Evolutionary conservation across 2,329 filamentous ascomycete species (phyloP).

Genomic region (Monosporascus sp.): DNA sequence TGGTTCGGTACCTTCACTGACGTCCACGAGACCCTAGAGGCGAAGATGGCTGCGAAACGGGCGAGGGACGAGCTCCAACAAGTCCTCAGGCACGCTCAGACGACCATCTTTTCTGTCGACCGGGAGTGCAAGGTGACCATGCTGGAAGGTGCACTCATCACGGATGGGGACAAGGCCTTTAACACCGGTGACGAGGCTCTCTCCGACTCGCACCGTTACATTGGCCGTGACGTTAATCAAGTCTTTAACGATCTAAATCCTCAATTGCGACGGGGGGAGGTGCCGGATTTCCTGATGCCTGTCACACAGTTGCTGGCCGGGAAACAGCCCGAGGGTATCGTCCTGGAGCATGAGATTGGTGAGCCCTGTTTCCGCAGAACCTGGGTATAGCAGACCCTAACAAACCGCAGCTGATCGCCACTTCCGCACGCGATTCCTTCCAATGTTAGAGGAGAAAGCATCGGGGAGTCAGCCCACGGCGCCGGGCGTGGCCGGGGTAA

Average conservation of each 20-base stretch:
- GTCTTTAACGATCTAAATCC: slow-evolving; percentile 52
- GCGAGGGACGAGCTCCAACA: slow-evolving; percentile 66
- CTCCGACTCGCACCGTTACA: slow-evolving; percentile 41
- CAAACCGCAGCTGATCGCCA: slow-evolving; percentile 49
- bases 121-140: slow-evolving; percentile 56
- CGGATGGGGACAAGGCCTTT: slow-evolving; percentile 38
- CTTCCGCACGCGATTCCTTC: slow-evolving; percentile 67
- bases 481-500: slow-evolving; percentile 61
- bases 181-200: slow-evolving; percentile 28
- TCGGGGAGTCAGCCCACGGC: slow-evolving; percentile 44
- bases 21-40: slow-evolving; percentile 68
- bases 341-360: slow-evolving; percentile 58
- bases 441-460: slow-evolving; percentile 53
- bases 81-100: slow-evolving; percentile 69
- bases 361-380: slow-evolving; percentile 15
- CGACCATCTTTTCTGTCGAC: slow-evolving; percentile 72
- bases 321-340: slow-evolving; percentile 47
- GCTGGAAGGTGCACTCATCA: slow-evolving; percentile 62
- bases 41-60: slow-evolving; percentile 59
- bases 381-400: slow-evolving; percentile 3
- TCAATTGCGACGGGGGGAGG: slow-evolving; percentile 36
- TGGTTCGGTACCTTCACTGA: slow-evolving; percentile 80
- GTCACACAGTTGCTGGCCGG: slow-evolving; percentile 63
- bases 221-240: slow-evolving; percentile 60
- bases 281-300: slow-evolving; percentile 47